Base-by-base conservation (phyloP, 345 rosid species). In the Eucalyptus victrix region DNA sequence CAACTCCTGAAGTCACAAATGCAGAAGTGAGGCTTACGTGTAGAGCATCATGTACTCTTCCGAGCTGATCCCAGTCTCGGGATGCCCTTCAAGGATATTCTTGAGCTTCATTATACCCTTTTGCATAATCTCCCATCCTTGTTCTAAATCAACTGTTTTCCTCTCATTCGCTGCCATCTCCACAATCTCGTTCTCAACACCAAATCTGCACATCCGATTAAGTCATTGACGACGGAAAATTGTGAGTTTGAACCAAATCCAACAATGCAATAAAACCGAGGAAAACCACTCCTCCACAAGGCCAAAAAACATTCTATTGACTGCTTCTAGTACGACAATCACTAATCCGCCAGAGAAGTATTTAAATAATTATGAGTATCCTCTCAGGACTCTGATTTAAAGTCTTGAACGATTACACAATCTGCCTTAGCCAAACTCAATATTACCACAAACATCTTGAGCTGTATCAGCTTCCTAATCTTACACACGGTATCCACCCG, bases 41-140 rank as follows among this genome's bases (percentile, higher is more conserved):
- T 97, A 97, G 28, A 97, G 97, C 96, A 93, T 94, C 96, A 97
- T 96, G 88, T 97, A 95, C 12, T 97, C 97, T 90, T 95, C 97
- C 2, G 98, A 93, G 88, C 80, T 95, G 53, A 97, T 96, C 30
- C 90, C 92, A 6, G 96, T 94, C 92, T 95, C 96, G 1, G 90
- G 89, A 8, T 89, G 45, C 30, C 97, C 98, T 90, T 98, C 99
- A 86, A 98, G 92, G 90, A 98, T 95, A 88, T 92, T 93, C 94
- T 93, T 96, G 90, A 98, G 93, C 95, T 97, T 98, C 44, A 89
- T 92, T 89, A 96, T 96, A 62, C 98, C 99, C 65, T 92, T 93
- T 92, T 94, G 94, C 97, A 95, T 94, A 90, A 92, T 91, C 54
- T 92, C 94, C 99, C 97, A 98, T 94, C 99, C 99, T 89, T 95